Percentiles rank a stretch among this genome's conserved stretches.
Evolutionary conservation across 1,284 basidiomycete species (phyloP).

Genomic region (Heterobasidion occidentale): DNA sequence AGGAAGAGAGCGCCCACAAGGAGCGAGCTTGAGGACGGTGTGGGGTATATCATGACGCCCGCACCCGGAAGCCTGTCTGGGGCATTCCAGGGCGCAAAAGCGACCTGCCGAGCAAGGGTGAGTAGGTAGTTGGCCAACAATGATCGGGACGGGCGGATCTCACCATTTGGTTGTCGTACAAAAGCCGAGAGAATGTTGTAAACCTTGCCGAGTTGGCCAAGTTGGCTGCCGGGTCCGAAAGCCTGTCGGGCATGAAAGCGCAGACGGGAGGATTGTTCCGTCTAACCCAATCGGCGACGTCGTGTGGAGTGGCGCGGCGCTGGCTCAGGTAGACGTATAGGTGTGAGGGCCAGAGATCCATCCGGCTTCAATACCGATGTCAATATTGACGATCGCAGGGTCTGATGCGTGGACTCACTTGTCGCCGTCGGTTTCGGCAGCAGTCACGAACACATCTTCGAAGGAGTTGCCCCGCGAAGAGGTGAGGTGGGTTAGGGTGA

Average conservation of each 20-base stretch:
- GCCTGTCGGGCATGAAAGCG: slow-evolving; percentile 55
- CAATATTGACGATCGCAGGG: neutral
- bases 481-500: slow-evolving; percentile 38
- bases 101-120: slow-evolving; percentile 30
- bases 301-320: slow-evolving; percentile 30
- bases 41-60: slow-evolving; percentile 54
- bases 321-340: slow-evolving; percentile 39
- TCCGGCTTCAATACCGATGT: slow-evolving; percentile 21
- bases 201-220: slow-evolving; percentile 45
- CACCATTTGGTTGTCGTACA: slow-evolving; percentile 46
- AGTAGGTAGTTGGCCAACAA: slow-evolving; percentile 5
- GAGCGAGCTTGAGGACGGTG: slow-evolving; percentile 43
- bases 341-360: slow-evolving; percentile 39
- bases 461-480: slow-evolving; percentile 17
- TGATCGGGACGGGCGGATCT: slow-evolving; percentile 14
- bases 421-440: slow-evolving; percentile 59
- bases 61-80: slow-evolving; percentile 36
- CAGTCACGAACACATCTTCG: slow-evolving; percentile 48
- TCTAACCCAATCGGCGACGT: slow-evolving; percentile 43
- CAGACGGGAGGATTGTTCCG: slow-evolving; percentile 39
- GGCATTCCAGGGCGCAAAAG: slow-evolving; percentile 43
- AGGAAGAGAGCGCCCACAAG: slow-evolving; percentile 54
- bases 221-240: slow-evolving; percentile 38
- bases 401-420: slow-evolving; percentile 35
- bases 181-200: slow-evolving; percentile 40